Conservation (phyloP, 768 basidiomycete species). For the Panaeolus papilionaceus region DNA sequence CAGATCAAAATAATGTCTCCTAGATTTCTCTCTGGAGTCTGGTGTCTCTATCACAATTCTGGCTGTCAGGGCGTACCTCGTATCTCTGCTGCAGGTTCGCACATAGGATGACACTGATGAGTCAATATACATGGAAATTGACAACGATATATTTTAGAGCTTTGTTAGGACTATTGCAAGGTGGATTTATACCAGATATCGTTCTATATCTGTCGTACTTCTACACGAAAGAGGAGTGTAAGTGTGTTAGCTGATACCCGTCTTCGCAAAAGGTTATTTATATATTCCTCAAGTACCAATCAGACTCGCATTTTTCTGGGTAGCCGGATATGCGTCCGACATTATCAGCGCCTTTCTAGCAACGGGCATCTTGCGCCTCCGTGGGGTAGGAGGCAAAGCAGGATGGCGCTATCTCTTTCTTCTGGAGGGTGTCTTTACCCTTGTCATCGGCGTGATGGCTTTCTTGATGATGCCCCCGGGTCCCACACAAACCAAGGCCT, state of each 20-base stretch:
- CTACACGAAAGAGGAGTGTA: constrained; percentile 63
- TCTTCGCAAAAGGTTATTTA: constrained; percentile 6
- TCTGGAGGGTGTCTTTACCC: constrained; percentile 57
- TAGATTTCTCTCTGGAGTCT: constrained; percentile 64
- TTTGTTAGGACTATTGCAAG: constrained; percentile 64
- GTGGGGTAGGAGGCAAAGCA: constrained; percentile 56
- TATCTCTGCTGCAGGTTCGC: constrained; percentile 59
- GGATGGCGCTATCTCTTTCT: constrained; percentile 69
- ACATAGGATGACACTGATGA: background rate
- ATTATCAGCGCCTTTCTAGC: constrained; percentile 70
- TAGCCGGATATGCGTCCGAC: constrained; percentile 58
- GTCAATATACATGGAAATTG: background rate
- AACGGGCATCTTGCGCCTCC: constrained; percentile 61
- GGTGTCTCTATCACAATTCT: constrained; percentile 63
- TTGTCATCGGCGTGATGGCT: constrained; percentile 54
- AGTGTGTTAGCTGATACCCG: constrained; percentile 26
- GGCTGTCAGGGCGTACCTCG: constrained; percentile 55
- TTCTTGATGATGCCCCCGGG: constrained; percentile 66
- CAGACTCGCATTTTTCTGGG: constrained; percentile 73
- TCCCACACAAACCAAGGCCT: constrained; percentile 67
- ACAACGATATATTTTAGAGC: constrained; percentile 37
- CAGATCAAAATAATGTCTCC: background rate
- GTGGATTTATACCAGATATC: constrained; percentile 69
- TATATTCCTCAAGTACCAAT: constrained; percentile 52
- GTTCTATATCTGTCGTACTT: constrained; percentile 72